These are phyloP conservation scores for Alternaria longipes DNA, from an alignment of 2,329 filamentous ascomycete species.

Conservation along the genomic window DNA sequence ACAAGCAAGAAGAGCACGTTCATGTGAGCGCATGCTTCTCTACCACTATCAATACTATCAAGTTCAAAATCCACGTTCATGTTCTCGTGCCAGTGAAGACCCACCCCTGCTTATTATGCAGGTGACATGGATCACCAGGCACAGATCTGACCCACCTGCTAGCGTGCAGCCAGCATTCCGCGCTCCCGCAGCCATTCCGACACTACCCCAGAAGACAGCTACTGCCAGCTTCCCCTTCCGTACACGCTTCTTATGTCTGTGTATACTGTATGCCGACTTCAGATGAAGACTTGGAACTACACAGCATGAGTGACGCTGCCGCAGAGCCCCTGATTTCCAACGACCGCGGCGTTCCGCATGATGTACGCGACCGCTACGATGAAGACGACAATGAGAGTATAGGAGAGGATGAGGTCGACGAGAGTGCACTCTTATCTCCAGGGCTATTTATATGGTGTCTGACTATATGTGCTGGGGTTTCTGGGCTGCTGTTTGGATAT, in stretches of 20 bases:
- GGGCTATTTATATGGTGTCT: constrained; percentile 63
- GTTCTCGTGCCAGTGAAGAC: neutral
- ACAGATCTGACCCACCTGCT: constrained; percentile 14
- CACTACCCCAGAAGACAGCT: constrained; percentile 17
- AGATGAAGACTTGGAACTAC: constrained; percentile 33
- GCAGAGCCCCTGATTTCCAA: constrained; percentile 45
- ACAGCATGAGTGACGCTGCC: constrained; percentile 42
- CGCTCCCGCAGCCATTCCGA: constrained; percentile 19
- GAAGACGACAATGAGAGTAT: constrained; percentile 20
- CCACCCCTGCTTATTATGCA: constrained; percentile 1
- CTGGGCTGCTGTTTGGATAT: constrained; percentile 69
- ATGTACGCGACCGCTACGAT: constrained; percentile 19
- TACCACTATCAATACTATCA: constrained; percentile 14
- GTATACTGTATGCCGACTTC: constrained; percentile 16
- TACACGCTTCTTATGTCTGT: constrained; percentile 1
- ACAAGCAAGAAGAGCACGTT: constrained; percentile 22
- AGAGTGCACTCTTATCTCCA: constrained; percentile 39
- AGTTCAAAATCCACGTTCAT: neutral
- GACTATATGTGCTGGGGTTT: constrained; percentile 66
- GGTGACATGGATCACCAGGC: constrained; percentile 19
- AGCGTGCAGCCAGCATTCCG: constrained; percentile 18
- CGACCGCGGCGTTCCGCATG: constrained; percentile 19
- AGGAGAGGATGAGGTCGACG: constrained; percentile 47
- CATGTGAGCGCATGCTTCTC: constrained; percentile 11
- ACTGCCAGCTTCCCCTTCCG: neutral